Conservation (phyloP, 495 filamentous ascomycete genomes). For the Arthonia radiata region DNA sequence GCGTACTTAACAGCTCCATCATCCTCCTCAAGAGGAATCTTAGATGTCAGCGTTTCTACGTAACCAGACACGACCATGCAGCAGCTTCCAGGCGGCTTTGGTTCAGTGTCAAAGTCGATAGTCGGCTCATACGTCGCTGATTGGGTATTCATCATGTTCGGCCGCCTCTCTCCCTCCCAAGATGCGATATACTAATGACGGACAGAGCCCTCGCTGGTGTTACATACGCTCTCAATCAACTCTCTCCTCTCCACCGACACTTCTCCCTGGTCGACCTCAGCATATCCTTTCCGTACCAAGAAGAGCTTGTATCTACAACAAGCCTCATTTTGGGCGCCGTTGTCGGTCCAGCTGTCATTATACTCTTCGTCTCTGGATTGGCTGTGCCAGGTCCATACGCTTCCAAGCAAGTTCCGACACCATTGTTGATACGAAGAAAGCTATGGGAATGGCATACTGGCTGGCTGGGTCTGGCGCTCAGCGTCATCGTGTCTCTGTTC, state of each 20-base stretch:
- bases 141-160: too few species aligned
- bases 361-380: constrained; percentile 42
- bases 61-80: too few species aligned
- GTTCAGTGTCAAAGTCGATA: too few species aligned
- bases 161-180: too few species aligned
- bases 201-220: constrained; percentile 22
- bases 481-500: constrained; percentile 39
- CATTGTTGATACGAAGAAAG: constrained; percentile 20
- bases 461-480: constrained; percentile 44
- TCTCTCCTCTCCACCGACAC: constrained; percentile 32
- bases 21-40: too few species aligned
- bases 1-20: too few species aligned
- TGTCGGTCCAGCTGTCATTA: constrained; percentile 33
- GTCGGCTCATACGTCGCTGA: too few species aligned
- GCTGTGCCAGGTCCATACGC: constrained; percentile 45
- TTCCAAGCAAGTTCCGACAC: constrained; percentile 26
- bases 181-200: too few species aligned
- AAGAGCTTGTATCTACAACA: constrained; percentile 44
- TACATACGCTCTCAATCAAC: constrained; percentile 28
- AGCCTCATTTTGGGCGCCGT: constrained; percentile 30
- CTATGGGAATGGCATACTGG: constrained; percentile 73
- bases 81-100: too few species aligned
- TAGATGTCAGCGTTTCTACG: too few species aligned
- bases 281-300: constrained; percentile 51
- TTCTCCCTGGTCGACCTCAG: constrained; percentile 28